Conservation (phyloP, 2,329 filamentous ascomycete species). For the Dryadomyces quercivorus region DNA sequence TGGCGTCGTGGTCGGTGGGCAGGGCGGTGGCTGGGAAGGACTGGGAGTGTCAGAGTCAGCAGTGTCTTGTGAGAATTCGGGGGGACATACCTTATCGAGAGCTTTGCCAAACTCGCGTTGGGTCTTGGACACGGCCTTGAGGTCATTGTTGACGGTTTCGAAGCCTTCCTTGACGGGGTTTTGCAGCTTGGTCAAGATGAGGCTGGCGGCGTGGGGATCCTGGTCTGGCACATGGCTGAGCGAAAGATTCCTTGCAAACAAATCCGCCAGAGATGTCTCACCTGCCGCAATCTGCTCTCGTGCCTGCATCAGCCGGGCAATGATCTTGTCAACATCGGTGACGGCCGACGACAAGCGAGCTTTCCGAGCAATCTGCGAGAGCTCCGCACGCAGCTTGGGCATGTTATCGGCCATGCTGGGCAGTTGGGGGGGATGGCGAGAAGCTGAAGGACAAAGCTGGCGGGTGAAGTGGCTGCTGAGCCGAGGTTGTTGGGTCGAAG, state of each 20-base stretch:
- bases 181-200: constrained; percentile 73
- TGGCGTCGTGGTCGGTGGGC: constrained; percentile 67
- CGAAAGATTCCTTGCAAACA: constrained; percentile 10
- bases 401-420: constrained; percentile 20
- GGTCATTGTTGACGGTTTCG: constrained; percentile 64
- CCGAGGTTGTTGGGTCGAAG: neutral
- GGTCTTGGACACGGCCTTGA: constrained; percentile 73
- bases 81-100: constrained; percentile 56
- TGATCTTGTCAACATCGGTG: constrained; percentile 69
- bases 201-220: constrained; percentile 58
- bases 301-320: constrained; percentile 63
- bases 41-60: constrained; percentile 9
- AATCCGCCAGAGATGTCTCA: constrained; percentile 18
- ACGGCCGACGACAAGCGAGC: constrained; percentile 60
- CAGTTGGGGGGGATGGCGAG: neutral
- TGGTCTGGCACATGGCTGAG: constrained; percentile 17
- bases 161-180: constrained; percentile 73
- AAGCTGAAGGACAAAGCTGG: neutral
- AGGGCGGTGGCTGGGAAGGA: constrained; percentile 43
- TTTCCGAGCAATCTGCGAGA: constrained; percentile 57
- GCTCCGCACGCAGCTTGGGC: constrained; percentile 54
- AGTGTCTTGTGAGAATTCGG: neutral
- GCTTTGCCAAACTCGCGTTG: constrained; percentile 77
- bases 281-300: constrained; percentile 62
- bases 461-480: too few species aligned